These are phyloP conservation scores for Solanum acaule DNA, from an alignment of 257 asterid genomes.

Conservation along the genomic window DNA sequence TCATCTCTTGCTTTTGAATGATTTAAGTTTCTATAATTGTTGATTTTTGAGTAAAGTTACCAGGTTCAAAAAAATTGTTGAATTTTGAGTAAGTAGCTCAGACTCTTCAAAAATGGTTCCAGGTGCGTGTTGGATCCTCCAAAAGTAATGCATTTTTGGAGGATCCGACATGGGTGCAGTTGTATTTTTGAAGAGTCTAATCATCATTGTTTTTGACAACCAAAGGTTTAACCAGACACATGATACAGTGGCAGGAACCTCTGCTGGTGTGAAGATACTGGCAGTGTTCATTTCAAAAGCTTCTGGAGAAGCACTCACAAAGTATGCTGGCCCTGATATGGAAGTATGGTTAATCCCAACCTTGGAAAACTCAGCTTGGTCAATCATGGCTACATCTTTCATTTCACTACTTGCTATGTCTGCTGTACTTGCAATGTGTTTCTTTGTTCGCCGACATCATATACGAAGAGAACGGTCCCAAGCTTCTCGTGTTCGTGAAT, in stretches of 20 bases:
- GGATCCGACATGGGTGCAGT: neutral
- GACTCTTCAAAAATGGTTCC: neutral
- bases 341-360: conserved; percentile 55
- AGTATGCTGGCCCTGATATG: conserved; percentile 35
- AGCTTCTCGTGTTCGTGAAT: conserved; percentile 41
- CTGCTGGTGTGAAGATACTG: conserved; percentile 49
- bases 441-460: conserved; percentile 69
- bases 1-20: neutral
- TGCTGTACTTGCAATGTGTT: conserved; percentile 68
- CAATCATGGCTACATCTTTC: conserved; percentile 65
- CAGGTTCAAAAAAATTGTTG: neutral
- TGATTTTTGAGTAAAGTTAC: neutral
- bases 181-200: neutral
- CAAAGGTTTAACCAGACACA: neutral
- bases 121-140: neutral
- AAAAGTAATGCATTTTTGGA: neutral
- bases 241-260: conserved; percentile 67
- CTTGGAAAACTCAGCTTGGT: conserved; percentile 65
- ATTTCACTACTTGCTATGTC: conserved; percentile 66
- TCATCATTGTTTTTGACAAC: neutral
- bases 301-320: conserved; percentile 42
- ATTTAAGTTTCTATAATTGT: neutral
- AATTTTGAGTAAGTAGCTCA: neutral
- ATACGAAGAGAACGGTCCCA: conserved; percentile 44
- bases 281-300: conserved; percentile 64